phyloP scores from a whole-genome alignment of 2,329 filamentous ascomycete genomes.

The Xylaria multiplex region DNA sequence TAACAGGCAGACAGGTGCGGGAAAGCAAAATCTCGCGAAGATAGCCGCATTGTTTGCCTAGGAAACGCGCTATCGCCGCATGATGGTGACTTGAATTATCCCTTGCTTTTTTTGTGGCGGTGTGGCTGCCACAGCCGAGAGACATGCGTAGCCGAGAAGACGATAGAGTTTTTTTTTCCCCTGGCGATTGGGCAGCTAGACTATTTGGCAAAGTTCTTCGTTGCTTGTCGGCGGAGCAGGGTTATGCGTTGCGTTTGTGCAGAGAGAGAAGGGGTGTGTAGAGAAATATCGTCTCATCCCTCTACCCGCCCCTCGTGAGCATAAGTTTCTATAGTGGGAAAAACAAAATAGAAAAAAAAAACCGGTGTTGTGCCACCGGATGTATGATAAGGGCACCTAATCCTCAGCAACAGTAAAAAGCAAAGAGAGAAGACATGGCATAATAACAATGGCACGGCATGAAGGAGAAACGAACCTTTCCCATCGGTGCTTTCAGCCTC shows the following conservation, averaged over 20 bases:
- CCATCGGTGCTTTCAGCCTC: not conserved
- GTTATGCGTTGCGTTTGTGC: too few relatives aligned
- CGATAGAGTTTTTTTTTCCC: not conserved
- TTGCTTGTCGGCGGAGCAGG: not conserved
- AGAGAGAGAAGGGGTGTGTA: not conserved
- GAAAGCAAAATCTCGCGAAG: not conserved
- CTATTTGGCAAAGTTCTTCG: not conserved
- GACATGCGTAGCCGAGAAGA: not conserved
- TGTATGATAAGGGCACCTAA: not conserved
- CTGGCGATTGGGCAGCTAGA: not conserved
- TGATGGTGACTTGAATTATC: not conserved
- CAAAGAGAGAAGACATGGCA: constrained; percentile 6
- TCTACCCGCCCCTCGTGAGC: not conserved
- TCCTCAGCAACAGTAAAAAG: not conserved
- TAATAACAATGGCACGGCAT: constrained; percentile 19
- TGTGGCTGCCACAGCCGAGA: not conserved
- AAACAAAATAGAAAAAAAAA: not conserved
- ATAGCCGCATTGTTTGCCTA: not conserved
- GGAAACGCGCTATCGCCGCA: constrained; percentile 8
- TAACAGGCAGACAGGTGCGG: not conserved
- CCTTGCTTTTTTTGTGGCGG: not conserved
- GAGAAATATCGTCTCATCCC: constrained; percentile 1
- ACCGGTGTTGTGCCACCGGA: constrained; percentile 1
- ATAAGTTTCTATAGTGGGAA: not conserved
- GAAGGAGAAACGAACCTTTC: not conserved